Evolutionary conservation across 2,329 filamentous ascomycete species (phyloP), one percentile per base, ranked within the genome.

Genomic region (Diaporthe amygdali): DNA sequence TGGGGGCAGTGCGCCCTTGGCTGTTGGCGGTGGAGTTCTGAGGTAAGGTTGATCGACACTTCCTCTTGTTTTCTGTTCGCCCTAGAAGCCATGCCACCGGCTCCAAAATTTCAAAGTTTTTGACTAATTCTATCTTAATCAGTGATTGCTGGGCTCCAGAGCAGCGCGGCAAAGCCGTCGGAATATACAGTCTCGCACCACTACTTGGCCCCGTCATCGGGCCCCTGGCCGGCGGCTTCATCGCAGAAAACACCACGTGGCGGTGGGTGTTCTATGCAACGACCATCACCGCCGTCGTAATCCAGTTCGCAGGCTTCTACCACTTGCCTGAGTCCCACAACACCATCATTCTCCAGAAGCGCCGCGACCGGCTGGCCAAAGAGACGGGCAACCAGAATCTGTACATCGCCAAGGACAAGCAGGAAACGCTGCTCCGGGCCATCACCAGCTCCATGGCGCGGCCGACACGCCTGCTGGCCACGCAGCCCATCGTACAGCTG

Each of bases 311-410:
- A 9, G 91, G 81, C 1, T 27, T 91, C 4, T 78, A 93, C 54
- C 87, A 91, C 78, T 87, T 91, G 2, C 86, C 87, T 68, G 92
- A 93, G 77, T 93, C 91, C 2, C 93, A 92, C 78, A 88, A 85
- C 0, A 90, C 91, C 0, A 87, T 87, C 25, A 84, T 94, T 5
- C 86, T 93, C 2, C 79, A 83, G 32, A 81, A 84, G 72, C 91
- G 90, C 77, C 89, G 89, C 49, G 79, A 83, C 61, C 84, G 82
- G 22, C 82, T 92, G 15, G 82, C 84, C 69, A 85, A 85, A 72
- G 83, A 88, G 73, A 92, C 89, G 2, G 88, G 86, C 30, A 91
- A 92, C 74, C 27, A 66, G 4, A 72, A 44, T 1, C 76, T 84
- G 76, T 78, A 81, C 59, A 87, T 89, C 5, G 84, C 91, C 30